These are phyloP conservation scores for Neospermospora avenae DNA, from an alignment of 2,329 filamentous ascomycete genomes.

Conservation along the genomic window DNA sequence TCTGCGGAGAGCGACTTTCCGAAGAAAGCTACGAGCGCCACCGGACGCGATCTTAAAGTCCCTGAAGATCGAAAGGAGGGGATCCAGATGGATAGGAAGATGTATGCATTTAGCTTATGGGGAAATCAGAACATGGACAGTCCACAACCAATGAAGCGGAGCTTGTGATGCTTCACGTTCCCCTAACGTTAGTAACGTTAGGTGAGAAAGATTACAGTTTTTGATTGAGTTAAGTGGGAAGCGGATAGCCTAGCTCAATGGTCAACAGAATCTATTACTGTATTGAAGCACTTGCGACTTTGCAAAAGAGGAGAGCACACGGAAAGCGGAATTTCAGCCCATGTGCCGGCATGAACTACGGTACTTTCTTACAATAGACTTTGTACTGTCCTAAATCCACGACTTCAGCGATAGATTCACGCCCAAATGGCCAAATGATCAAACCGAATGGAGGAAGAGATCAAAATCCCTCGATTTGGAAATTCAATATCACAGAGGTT, in stretches of 20 bases:
- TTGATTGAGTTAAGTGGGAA: neutral
- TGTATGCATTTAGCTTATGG: neutral
- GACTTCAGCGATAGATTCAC: neutral
- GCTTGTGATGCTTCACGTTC: too few relatives aligned
- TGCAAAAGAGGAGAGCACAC: neutral
- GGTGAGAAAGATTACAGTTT: neutral
- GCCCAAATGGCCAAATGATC: neutral
- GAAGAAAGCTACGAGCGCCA: conserved; percentile 1
- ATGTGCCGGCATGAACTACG: neutral
- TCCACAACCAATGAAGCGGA: neutral
- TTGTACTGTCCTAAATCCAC: neutral
- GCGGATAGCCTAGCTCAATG: neutral
- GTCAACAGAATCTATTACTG: too few relatives aligned
- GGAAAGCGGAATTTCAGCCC: neutral
- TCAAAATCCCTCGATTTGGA: neutral
- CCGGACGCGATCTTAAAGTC: neutral
- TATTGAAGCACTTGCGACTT: neutral
- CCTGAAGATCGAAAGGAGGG: neutral
- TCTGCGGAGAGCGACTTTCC: conserved; percentile 1
- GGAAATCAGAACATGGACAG: neutral
- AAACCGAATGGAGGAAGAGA: neutral
- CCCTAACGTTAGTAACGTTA: too few relatives aligned
- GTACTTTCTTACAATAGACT: neutral
- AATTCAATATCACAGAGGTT: neutral
- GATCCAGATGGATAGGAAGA: neutral